phyloP scores from a whole-genome alignment of 441 rosid species.

The Erodium texanum region DNA sequence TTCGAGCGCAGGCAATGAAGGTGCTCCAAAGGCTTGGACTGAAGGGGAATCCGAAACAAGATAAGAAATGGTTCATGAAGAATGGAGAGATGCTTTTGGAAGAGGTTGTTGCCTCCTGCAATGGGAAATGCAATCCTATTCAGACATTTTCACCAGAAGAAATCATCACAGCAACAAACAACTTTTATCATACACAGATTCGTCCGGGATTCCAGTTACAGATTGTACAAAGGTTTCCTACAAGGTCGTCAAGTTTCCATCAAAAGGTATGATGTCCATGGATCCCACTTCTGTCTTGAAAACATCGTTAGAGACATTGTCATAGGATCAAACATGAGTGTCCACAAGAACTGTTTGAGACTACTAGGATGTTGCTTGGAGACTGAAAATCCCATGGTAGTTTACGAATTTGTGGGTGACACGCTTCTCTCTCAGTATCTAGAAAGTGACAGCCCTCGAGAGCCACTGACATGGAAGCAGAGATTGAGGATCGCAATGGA shows the following conservation, averaged over 20 bases:
- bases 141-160: constrained; percentile 28
- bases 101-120: constrained; percentile 26
- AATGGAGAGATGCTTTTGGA: constrained; percentile 28
- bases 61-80: constrained; percentile 10
- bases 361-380: constrained; percentile 38
- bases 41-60: neutral
- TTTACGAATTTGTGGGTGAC: constrained; percentile 24
- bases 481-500: constrained; percentile 19
- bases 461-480: constrained; percentile 8
- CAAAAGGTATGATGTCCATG: neutral
- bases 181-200: constrained; percentile 14
- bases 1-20: neutral
- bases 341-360: constrained; percentile 29
- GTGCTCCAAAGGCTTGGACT: neutral
- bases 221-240: constrained; percentile 10
- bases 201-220: neutral
- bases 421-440: constrained; percentile 17
- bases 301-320: constrained; percentile 19
- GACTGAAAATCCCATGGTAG: constrained; percentile 21
- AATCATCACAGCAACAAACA: constrained; percentile 25
- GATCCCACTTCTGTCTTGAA: neutral
- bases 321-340: constrained; percentile 27
- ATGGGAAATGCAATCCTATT: constrained; percentile 30
- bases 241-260: constrained; percentile 3
- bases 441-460: neutral